Conservation (phyloP, 768 basidiomycete species). For the Podaxis sp. region DNA sequence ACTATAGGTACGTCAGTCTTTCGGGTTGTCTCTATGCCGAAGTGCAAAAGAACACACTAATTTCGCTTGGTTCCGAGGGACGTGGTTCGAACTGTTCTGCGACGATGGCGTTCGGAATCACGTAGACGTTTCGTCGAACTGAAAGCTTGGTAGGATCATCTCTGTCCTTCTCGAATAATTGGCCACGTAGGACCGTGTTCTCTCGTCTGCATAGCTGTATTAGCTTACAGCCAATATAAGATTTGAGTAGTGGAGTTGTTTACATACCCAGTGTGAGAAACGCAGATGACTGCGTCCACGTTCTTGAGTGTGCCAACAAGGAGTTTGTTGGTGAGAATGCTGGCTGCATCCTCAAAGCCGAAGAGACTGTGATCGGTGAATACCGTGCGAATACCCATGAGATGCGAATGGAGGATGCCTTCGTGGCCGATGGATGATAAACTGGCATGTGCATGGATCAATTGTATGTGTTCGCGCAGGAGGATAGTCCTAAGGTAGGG, state of each 20-base stretch:
- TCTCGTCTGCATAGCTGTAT: constrained; percentile 69
- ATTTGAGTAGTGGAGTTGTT: not conserved
- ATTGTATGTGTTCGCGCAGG: constrained; percentile 77
- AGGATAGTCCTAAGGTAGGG: constrained; percentile 91
- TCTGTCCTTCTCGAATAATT: constrained; percentile 58
- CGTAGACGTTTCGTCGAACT: constrained; percentile 68
- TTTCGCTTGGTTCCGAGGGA: constrained; percentile 45
- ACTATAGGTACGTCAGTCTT: constrained; percentile 45
- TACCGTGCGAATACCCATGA: constrained; percentile 85
- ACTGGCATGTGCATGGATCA: constrained; percentile 91
- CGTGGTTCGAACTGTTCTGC: constrained; percentile 82
- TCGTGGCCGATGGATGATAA: constrained; percentile 92
- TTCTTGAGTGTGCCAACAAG: constrained; percentile 83
- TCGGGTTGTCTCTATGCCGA: not conserved
- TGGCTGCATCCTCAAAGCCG: constrained; percentile 95
- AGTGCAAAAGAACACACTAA: constrained; percentile 43
- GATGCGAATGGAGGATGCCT: constrained; percentile 84
- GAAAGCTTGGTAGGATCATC: constrained; percentile 41
- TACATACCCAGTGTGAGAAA: constrained; percentile 91
- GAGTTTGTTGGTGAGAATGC: constrained; percentile 96
- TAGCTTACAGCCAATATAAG: not conserved
- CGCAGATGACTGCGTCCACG: constrained; percentile 93
- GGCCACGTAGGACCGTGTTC: constrained; percentile 89
- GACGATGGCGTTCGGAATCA: constrained; percentile 91
- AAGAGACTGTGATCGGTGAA: constrained; percentile 98